Conservation (phyloP, 805 yeast genomes). For the Candida loeiensis region DNA sequence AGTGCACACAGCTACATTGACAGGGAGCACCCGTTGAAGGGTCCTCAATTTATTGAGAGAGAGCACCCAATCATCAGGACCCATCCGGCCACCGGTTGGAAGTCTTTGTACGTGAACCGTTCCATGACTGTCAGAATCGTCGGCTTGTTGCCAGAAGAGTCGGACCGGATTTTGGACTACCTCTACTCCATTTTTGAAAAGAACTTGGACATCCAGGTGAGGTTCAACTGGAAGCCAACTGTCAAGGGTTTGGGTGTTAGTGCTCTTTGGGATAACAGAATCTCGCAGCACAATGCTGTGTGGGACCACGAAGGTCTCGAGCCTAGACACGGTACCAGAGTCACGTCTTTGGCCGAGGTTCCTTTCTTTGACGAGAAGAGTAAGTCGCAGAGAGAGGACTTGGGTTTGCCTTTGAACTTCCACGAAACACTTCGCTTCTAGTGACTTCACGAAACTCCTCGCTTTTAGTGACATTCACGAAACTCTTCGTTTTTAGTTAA, state of each 20-base stretch:
- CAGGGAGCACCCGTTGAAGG: conserved; percentile 31
- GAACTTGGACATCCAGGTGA: conserved; percentile 19
- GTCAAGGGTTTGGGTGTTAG: conserved; percentile 21
- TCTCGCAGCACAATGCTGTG: conserved; percentile 52
- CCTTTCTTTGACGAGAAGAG: conserved; percentile 50
- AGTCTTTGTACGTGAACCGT: conserved; percentile 27
- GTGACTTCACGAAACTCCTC: no score
- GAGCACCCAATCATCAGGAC: conserved; percentile 31
- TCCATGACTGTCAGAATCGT: conserved; percentile 30
- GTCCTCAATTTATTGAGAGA: conserved; percentile 26
- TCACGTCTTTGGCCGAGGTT: conserved; percentile 50
- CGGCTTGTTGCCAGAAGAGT: conserved; percentile 28
- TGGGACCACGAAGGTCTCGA: conserved; percentile 46
- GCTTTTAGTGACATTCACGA: no score
- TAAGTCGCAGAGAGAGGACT: conserved; percentile 51
- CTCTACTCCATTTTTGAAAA: conserved; percentile 14
- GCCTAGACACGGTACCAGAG: conserved; percentile 49
- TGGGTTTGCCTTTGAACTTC: conserved; percentile 31
- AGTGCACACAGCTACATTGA: conserved; percentile 40
- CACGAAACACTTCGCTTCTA: neutral
- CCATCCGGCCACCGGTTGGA: conserved; percentile 35
- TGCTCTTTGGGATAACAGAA: conserved; percentile 60
- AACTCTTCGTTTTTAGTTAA: no score
- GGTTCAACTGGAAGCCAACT: conserved; percentile 18
- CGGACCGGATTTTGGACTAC: conserved; percentile 15